Conservation (phyloP, 495 filamentous ascomycete genomes). For the Bacidia rubella region DNA sequence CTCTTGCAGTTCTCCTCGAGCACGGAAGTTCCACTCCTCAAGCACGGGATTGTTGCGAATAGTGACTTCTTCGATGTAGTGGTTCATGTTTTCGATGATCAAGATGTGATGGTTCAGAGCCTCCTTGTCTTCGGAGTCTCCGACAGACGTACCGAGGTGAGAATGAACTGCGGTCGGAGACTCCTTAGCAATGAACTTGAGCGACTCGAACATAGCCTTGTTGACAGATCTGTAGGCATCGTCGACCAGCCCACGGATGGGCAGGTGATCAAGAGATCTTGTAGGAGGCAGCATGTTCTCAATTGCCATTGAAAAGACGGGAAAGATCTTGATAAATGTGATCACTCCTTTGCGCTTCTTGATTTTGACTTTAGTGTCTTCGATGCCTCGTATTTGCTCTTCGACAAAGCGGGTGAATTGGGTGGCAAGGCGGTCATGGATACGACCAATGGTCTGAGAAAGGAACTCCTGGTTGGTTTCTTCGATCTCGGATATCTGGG, state of each 20-base stretch:
- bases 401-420: constrained; percentile 84
- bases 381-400: constrained; percentile 86
- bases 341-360: constrained; percentile 97
- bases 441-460: constrained; percentile 59
- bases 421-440: constrained; percentile 59
- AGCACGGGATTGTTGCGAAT: constrained; percentile 59
- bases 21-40: constrained; percentile 65
- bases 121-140: constrained; percentile 83
- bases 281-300: constrained; percentile 63
- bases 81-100: constrained; percentile 97
- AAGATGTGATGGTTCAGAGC: constrained; percentile 92
- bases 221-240: constrained; percentile 79
- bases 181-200: constrained; percentile 92
- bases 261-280: constrained; percentile 37
- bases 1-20: constrained; percentile 66
- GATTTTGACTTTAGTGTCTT: constrained; percentile 98
- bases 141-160: constrained; percentile 14
- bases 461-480: constrained; percentile 90
- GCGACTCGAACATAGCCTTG: constrained; percentile 90
- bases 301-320: constrained; percentile 62
- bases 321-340: constrained; percentile 84
- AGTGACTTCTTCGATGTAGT: constrained; percentile 85
- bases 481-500: constrained; percentile 58
- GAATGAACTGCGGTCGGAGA: constrained; percentile 37
- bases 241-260: constrained; percentile 65